Conservation (phyloP, 1,284 basidiomycete species). For the Microbotryum violaceum region DNA sequence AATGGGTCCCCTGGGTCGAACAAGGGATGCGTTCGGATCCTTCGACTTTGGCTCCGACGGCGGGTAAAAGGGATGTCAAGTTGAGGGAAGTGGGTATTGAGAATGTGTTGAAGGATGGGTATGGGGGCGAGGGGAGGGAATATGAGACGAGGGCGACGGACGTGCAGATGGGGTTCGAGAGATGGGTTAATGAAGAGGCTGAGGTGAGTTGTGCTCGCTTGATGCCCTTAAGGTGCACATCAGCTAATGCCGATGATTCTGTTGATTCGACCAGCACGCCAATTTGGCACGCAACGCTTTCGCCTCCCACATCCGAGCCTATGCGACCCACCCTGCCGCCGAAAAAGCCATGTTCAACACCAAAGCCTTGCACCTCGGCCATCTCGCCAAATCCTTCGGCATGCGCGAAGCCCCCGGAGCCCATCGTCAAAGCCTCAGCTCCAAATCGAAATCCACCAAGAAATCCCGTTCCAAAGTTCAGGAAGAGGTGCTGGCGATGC, state of each 20-base stretch:
- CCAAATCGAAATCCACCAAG: not conserved
- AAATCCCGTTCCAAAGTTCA: not conserved
- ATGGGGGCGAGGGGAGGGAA: constrained; percentile 66
- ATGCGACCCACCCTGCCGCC: constrained; percentile 89
- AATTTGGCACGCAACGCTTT: constrained; percentile 76
- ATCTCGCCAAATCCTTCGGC: constrained; percentile 93
- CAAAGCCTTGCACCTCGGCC: constrained; percentile 85
- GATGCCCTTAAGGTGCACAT: too few relatives aligned
- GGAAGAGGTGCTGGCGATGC: constrained; percentile 29
- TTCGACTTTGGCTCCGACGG: constrained; percentile 37
- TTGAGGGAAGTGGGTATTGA: constrained; percentile 61
- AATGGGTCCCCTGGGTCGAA: constrained; percentile 84
- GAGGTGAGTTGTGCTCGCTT: constrained; percentile 49
- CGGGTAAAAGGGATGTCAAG: constrained; percentile 44
- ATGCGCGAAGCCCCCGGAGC: constrained; percentile 76
- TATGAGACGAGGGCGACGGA: constrained; percentile 89
- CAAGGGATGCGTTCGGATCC: constrained; percentile 54
- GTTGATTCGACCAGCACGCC: constrained; percentile 52
- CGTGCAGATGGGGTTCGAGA: constrained; percentile 88
- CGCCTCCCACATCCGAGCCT: constrained; percentile 87
- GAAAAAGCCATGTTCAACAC: constrained; percentile 97
- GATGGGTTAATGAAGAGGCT: constrained; percentile 75
- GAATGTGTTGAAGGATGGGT: constrained; percentile 65
- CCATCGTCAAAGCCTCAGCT: not conserved
- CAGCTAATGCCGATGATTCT: too few relatives aligned